These are phyloP conservation scores for Suillus plorans DNA, from an alignment of 768 basidiomycete genomes.

Conservation along the genomic window DNA sequence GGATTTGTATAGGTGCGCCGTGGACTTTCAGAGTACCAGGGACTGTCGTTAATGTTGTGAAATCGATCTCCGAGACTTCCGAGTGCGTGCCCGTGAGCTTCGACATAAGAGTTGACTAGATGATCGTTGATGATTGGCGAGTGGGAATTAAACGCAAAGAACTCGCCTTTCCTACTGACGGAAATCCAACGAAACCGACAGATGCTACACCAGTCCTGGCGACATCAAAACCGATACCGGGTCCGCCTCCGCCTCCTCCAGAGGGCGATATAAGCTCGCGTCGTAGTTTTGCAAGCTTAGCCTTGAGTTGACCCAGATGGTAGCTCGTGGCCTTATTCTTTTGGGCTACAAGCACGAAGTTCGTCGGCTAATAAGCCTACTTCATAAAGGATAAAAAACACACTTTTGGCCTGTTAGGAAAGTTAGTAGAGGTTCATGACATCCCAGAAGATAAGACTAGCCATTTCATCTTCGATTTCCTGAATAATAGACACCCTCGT, in stretches of 20 bases:
- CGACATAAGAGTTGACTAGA: slow-evolving; percentile 89
- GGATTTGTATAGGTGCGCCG: slow-evolving; percentile 93
- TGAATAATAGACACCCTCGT: slow-evolving; percentile 27
- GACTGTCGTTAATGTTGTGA: slow-evolving; percentile 93
- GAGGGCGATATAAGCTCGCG: slow-evolving; percentile 87
- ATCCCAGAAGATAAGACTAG: slow-evolving; percentile 36
- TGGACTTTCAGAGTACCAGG: slow-evolving; percentile 94
- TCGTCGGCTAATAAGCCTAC: slow-evolving; percentile 13
- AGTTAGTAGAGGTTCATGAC: background rate
- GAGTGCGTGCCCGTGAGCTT: slow-evolving; percentile 96
- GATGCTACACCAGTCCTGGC: slow-evolving; percentile 97
- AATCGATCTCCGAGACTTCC: slow-evolving; percentile 94
- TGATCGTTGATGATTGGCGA: slow-evolving; percentile 3
- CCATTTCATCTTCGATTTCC: slow-evolving; percentile 99
- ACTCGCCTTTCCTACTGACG: slow-evolving; percentile 89
- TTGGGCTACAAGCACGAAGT: slow-evolving; percentile 58
- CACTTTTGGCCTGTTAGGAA: slow-evolving; percentile 71
- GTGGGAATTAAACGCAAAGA: slow-evolving; percentile 7
- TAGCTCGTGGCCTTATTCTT: slow-evolving; percentile 97
- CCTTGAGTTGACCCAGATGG: slow-evolving; percentile 95
- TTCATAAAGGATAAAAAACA: slow-evolving; percentile 24
- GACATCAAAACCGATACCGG: slow-evolving; percentile 95
- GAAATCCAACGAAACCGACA: slow-evolving; percentile 90
- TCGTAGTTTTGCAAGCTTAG: slow-evolving; percentile 95
- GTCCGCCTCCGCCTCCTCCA: slow-evolving; percentile 80